Evolutionary conservation across 306 rosid species (phyloP).

Genomic region (Rosa chinensis): DNA sequence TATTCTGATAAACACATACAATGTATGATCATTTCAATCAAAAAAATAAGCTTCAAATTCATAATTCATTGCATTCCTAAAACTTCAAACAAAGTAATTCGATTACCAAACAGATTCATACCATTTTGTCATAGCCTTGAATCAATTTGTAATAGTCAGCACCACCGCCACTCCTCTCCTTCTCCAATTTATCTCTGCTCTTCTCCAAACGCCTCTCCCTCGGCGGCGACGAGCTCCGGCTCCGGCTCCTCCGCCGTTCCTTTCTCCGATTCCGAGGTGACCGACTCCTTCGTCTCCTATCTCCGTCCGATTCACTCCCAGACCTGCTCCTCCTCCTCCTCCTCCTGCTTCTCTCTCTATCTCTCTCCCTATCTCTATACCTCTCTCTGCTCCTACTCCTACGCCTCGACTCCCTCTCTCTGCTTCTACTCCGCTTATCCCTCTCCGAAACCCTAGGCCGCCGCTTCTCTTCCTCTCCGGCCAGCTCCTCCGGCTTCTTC

Average conservation of each 20-base stretch:
- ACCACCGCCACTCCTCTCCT: constrained; percentile 44
- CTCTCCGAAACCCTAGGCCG: constrained; percentile 64
- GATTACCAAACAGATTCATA: constrained; percentile 16
- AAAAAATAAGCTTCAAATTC: not conserved
- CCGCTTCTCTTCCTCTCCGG: constrained; percentile 14
- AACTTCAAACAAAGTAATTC: not conserved
- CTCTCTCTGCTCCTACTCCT: constrained; percentile 33
- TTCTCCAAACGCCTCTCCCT: constrained; percentile 19
- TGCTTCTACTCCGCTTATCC: constrained; percentile 51
- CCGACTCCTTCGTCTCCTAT: constrained; percentile 35
- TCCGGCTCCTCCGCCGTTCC: constrained; percentile 19
- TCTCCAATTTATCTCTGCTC: constrained; percentile 26
- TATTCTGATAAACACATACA: not conserved
- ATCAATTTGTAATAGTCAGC: constrained; percentile 58
- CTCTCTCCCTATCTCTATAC: constrained; percentile 24
- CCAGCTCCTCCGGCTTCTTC: constrained; percentile 29
- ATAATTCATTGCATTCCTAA: not conserved
- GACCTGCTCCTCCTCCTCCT: constrained; percentile 41
- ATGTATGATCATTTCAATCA: not conserved
- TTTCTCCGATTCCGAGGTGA: constrained; percentile 34
- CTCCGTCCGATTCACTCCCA: constrained; percentile 38
- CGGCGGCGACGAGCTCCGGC: constrained; percentile 30
- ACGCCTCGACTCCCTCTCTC: constrained; percentile 40
- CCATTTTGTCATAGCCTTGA: constrained; percentile 74
- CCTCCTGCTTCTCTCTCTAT: constrained; percentile 7